Evolutionary conservation across 352 stramenopile genomes (phyloP), one percentile per base, ranked within the genome.

Genomic region (Globisporangium mamillatum): DNA sequence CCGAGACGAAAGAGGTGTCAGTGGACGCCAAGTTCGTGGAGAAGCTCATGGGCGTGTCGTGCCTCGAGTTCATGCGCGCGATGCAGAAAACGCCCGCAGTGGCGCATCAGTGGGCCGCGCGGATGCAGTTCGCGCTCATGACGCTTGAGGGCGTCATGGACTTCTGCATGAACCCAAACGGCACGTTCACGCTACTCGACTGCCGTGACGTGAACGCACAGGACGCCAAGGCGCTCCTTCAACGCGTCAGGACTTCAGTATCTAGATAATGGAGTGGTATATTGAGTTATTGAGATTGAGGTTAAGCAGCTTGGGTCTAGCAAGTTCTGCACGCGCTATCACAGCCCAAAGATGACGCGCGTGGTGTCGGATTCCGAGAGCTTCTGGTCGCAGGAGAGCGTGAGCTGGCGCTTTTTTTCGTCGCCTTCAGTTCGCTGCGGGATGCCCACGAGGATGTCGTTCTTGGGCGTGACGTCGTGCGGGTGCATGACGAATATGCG

Each of bases 401-500:
- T 27, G 20, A 85, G 78, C 1, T 64, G 32, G 53, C 68, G 71
- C 18, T 50, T 56, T 3, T 46, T 46, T 4, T 46, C 38, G 41
- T 36, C 27, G 44, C 25, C 27, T 16, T 62, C 32, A n/a, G 10
- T 5, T 6, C 66, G 41, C n/a, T 66, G 32, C 24, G 87, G 87
- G 18, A 90, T 75, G 6, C 87, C 87, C 32, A 95, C 85, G 22
- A 95, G 62, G 32, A 95, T 77, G 65, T 95, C 85, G 71, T 95
- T 95, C 78, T 95, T 95, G 9, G 87, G 87, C 27, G 87, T 93
- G 38, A 75, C 82, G 14, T 82, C 72, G 60, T 75, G 68, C 22
- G 87, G 87, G 55, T 91, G 75, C 87, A 95, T 95, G 53, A 93
- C 81, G 54, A 89, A 93, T 75, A 92, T 85, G 71, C 80, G 87